Percentiles rank a stretch among this genome's conserved stretches.
Evolutionary conservation across 805 yeast species (phyloP).

Genomic region (Cyberlindnera maritima): DNA sequence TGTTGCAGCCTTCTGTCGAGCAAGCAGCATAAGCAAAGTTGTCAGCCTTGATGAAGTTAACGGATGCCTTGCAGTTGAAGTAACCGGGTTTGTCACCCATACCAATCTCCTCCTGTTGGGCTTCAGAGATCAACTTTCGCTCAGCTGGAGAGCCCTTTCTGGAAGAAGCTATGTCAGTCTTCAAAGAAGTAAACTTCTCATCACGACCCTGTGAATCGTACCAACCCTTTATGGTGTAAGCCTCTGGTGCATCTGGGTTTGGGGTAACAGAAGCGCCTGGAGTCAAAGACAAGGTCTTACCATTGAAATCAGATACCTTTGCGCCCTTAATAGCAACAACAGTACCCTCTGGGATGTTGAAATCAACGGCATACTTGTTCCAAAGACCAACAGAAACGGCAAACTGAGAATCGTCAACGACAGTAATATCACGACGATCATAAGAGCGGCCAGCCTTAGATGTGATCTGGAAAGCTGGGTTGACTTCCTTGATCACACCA

Average conservation of each 20-base stretch:
- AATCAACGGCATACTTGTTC: constrained; percentile 84
- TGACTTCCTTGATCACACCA: constrained; percentile 79
- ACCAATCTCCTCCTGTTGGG: constrained; percentile 67
- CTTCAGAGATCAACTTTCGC: constrained; percentile 65
- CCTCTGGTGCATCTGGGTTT: constrained; percentile 88
- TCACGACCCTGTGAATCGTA: constrained; percentile 74
- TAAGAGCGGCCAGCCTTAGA: constrained; percentile 91
- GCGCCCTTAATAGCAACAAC: constrained; percentile 93
- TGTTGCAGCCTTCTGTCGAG: constrained; percentile 68
- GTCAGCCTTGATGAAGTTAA: constrained; percentile 69
- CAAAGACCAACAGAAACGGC: constrained; percentile 82
- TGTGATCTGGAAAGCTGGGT: constrained; percentile 71
- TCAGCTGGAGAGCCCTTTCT: constrained; percentile 44
- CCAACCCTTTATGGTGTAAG: constrained; percentile 92
- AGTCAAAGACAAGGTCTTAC: constrained; percentile 77
- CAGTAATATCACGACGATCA: constrained; percentile 82
- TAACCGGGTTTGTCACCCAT: constrained; percentile 75
- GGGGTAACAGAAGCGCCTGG: constrained; percentile 72
- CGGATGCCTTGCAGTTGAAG: constrained; percentile 70
- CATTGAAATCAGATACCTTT: constrained; percentile 83
- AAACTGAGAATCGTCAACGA: constrained; percentile 82
- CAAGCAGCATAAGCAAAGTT: constrained; percentile 91
- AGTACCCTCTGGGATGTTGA: constrained; percentile 67
- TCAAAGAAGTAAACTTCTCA: constrained; percentile 60
- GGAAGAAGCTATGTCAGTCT: constrained; percentile 42